Evolutionary conservation across 2,329 filamentous ascomycete genomes (phyloP), one percentile per base, ranked within the genome.

Genomic region (Xylogone sp.): DNA sequence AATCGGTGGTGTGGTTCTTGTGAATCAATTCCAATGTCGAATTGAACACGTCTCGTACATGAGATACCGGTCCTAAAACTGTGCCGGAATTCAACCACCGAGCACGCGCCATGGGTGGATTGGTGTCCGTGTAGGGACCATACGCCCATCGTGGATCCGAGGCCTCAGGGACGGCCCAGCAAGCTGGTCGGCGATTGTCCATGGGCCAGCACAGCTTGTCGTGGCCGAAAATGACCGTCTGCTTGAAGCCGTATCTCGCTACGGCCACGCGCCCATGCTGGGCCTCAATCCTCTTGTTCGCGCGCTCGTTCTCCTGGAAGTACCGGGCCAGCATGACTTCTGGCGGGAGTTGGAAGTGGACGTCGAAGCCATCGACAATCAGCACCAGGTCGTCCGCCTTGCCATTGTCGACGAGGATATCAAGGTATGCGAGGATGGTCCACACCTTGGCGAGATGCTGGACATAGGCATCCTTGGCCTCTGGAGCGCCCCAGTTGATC

Each of bases 261-360:
- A 65, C 53, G 18, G 65, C 57, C 5, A 16, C 34, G 12, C n/a
- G 10, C 4, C 34, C 34, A 13, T 16, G 12, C 20, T 59, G 62
- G 47, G 68, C 61, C 2, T 77, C 77, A 55, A 82, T 82, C 39
- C 71, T 74, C 47, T 71, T 65, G 56, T 87, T 82, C 22, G 76
- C 78, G 47, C 74, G 72, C n/a, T 72, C 68, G 18, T 79, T 63
- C 16, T 82, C 68, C 13, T 72, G 68, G 56, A 83, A 79, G 64
- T 87, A 88, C 43, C 84, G 76, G 56, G 77, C 69, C 21, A 88
- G 75, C 56, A 88, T 68, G 19, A 87, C 72, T 42, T 84, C 78
- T 2, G 81, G 77, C 0, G 83, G 82, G 2, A 88, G 70, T 63
- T 88, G 85, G 53, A 87, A 81, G 69, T 83, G 82, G 1, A 82